Base-by-base conservation (phyloP, 768 basidiomycete species). In the Mycena haematopus region DNA sequence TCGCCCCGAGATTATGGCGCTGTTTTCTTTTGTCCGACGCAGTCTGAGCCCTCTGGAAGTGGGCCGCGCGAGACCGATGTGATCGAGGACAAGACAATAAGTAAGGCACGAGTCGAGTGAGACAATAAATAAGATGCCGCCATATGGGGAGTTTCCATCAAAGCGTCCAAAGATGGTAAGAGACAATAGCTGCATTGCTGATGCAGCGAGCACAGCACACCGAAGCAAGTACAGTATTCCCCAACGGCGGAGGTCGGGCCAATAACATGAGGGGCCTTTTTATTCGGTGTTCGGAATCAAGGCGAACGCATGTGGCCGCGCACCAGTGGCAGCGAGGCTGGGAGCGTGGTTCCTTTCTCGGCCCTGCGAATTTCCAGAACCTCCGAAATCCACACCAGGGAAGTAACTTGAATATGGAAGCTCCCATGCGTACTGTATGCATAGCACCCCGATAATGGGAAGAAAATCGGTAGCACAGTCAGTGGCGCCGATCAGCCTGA, bases 41-140 rank as follows among this genome's bases (percentile, higher is more conserved):
- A 10, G 15, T 45, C n/a, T 7, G 42, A 22, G 42, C n/a, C n/a
- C 6, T 21, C n/a, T n/a, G 44, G 21, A 13, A 21, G 40, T 50
- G 29, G 29, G 49, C 31, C 49, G 49, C 2, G 21, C 24, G 24
- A 49, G 27, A 17, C 15, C 25, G n/a, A 13, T 3, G 45, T 49
- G 49, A 50, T 50, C 49, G 49, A 50, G 49, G 29, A 25, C 24
- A 33, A 49, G 31, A 50, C 49, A 50, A 50, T 50, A 50, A 33
- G 49, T 29, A 11, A n/a, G 49, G 49, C 49, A 50, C 49, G 49
- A 31, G 19, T 29, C 22, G 21, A 24, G 13, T n/a, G 42, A 46
- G 27, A 50, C 49, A 50, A 50, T 50, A 50, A 50, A 33, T 50
- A 29, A 19, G 29, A 15, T 5, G 19, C 8, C 36, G 19, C 29